Conservation (phyloP, 345 rosid species). For the Garcia nutans region DNA sequence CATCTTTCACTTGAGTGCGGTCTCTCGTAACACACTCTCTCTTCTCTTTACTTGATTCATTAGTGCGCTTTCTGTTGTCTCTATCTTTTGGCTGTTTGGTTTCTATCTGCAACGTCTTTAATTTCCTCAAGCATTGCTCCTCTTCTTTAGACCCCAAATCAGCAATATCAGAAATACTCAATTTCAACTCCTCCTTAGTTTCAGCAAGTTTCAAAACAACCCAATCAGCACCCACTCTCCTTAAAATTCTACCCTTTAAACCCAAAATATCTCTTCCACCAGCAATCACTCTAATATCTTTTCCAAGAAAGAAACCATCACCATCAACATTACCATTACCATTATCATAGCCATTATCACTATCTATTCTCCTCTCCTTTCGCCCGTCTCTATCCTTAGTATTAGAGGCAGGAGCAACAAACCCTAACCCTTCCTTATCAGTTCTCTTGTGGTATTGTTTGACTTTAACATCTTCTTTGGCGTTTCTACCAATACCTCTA, state of each 20-base stretch:
- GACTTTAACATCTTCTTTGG: slow-evolving; percentile 64
- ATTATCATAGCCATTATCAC: slow-evolving; percentile 11
- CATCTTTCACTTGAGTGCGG: slow-evolving; percentile 21
- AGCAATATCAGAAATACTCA: slow-evolving; percentile 49
- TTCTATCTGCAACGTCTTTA: slow-evolving; percentile 40
- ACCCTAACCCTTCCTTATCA: slow-evolving; percentile 62
- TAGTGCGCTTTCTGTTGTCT: slow-evolving; percentile 24
- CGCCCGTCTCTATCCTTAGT: slow-evolving; percentile 3
- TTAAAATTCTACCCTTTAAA: slow-evolving; percentile 52
- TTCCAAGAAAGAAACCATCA: slow-evolving; percentile 47
- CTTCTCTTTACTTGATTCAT: background rate
- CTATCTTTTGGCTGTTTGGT: slow-evolving; percentile 10
- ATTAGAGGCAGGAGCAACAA: slow-evolving; percentile 10
- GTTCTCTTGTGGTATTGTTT: slow-evolving; percentile 54
- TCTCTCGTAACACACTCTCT: slow-evolving; percentile 29
- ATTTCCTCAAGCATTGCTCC: slow-evolving; percentile 54
- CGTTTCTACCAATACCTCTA: slow-evolving; percentile 71
- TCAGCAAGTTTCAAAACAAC: slow-evolving; percentile 49
- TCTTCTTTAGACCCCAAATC: slow-evolving; percentile 69
- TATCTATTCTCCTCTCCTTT: background rate
- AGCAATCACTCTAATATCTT: slow-evolving; percentile 54
- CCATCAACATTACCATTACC: too few species aligned
- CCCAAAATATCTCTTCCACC: slow-evolving; percentile 49
- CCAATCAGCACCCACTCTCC: slow-evolving; percentile 25
- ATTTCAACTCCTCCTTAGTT: slow-evolving; percentile 41